Evolutionary conservation across 2,329 filamentous ascomycete species (phyloP), one percentile per base, ranked within the genome.

Genomic region (Trichocomaceae sp.): DNA sequence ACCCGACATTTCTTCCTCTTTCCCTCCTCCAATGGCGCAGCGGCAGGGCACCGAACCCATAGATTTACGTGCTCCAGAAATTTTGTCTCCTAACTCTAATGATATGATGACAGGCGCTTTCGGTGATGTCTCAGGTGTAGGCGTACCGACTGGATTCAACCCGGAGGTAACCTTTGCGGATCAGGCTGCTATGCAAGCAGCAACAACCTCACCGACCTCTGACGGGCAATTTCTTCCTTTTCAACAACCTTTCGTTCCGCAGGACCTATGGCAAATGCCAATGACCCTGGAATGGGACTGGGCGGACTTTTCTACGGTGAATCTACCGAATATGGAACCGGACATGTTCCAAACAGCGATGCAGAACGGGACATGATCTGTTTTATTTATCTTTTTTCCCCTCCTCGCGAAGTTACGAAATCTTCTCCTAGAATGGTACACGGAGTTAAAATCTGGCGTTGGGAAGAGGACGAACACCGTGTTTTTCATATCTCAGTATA

Each of bases 251-350:
- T 86, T 96, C 64, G 83, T 97, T 20, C 92, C 93, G 4, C 90
- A 92, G 63, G 93, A 97, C 72, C 73, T 97, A 23, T 99, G 93
- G 84, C 87, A 92, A 69, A 85, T 97, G 82, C 91, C 92, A 1
- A 95, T 96, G 85, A 95, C 89, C 2, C 79, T 97, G 20, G 92
- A 97, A 67, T 96, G 91, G 90, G 90, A 87, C 61, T 88, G 84
- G 85, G 82, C 74, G 3, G 75, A 77, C 54, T 71, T 74, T 66
- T 71, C 70, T 13, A 64, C 44, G 20, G 44, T 64, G 17, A 70
- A 67, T 54, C 67, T 71, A 42, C 68, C 69, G 19, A 61, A 64
- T 9, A 70, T 72, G 49, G 69, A 59, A 33, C 59, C 59, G 19
- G 59, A 58, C 51, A 59, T 60, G 35, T 56, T 60, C 31, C 59